Percentiles rank a stretch among this genome's conserved stretches.
phyloP scores from a whole-genome alignment of 225 moss, liverwort and hornwort species.

The Anthoceros angustus region DNA sequence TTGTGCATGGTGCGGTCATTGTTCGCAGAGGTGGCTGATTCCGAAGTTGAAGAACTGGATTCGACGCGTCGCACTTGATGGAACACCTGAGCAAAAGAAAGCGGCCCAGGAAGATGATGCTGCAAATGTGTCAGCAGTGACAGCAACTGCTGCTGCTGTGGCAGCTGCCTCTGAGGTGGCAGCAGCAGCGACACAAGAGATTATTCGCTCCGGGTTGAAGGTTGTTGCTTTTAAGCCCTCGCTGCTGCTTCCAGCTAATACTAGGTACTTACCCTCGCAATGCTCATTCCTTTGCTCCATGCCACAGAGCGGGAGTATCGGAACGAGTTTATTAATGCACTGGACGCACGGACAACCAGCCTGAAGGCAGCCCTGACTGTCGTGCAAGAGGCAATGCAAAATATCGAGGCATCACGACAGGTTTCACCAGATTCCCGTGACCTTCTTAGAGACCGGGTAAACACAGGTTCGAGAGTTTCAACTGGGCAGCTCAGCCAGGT shows the following conservation, averaged over 20 bases:
- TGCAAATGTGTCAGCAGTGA: constrained; percentile 27
- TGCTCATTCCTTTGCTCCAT: background rate
- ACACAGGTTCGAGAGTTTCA: background rate
- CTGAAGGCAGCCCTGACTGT: constrained; percentile 58
- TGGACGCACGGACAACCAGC: constrained; percentile 76
- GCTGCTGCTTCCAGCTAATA: background rate
- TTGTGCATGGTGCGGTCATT: background rate
- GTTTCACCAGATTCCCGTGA: background rate
- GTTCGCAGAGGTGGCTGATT: constrained; percentile 43
- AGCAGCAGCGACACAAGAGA: constrained; percentile 67
- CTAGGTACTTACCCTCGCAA: background rate
- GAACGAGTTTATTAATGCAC: constrained; percentile 54
- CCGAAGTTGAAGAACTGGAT: constrained; percentile 83
- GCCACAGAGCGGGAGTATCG: constrained; percentile 46
- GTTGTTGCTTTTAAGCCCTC: constrained; percentile 14
- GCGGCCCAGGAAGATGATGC: constrained; percentile 40
- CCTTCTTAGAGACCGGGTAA: background rate
- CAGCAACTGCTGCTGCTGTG: constrained; percentile 51
- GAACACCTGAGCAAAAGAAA: constrained; percentile 29
- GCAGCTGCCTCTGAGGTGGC: constrained; percentile 53
- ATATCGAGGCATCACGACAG: constrained; percentile 20
- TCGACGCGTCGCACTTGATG: constrained; percentile 38
- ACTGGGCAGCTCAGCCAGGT: background rate
- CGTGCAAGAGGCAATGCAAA: constrained; percentile 49
- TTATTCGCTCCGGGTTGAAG: constrained; percentile 59